These are phyloP conservation scores for Tolypocladium capitatum DNA, from an alignment of 2,329 filamentous ascomycete genomes.

Conservation along the genomic window DNA sequence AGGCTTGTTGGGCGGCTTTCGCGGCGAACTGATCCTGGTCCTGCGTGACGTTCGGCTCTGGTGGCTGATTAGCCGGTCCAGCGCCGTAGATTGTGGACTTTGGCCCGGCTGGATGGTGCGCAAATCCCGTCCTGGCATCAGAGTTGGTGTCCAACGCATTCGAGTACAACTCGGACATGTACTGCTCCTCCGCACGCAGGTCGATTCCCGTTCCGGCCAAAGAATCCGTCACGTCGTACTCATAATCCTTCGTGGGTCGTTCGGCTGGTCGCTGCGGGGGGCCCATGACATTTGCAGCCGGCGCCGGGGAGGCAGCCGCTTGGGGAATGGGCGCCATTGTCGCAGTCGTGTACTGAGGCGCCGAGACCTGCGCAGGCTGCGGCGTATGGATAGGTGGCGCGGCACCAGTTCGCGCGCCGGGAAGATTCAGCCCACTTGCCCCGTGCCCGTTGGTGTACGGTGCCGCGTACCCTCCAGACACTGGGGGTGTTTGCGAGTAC, in stretches of 20 bases:
- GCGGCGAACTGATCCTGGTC: constrained; percentile 53
- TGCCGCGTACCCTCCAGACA: constrained; percentile 18
- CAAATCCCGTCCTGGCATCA: constrained; percentile 37
- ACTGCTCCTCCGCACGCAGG: constrained; percentile 74
- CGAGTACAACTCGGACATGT: constrained; percentile 55
- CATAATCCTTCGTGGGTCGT: constrained; percentile 45
- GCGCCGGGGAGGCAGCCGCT: constrained; percentile 10
- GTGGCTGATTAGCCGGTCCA: constrained; percentile 51
- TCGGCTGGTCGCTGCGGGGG: constrained; percentile 50
- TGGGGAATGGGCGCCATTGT: constrained; percentile 15
- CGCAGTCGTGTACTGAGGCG: constrained; percentile 16
- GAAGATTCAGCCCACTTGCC: constrained; percentile 20
- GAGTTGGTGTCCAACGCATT: constrained; percentile 29
- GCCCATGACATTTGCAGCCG: constrained; percentile 31
- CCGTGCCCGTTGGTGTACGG: constrained; percentile 26
- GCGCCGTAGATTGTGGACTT: constrained; percentile 50
- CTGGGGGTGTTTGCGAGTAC: constrained; percentile 19
- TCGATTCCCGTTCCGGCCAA: constrained; percentile 77
- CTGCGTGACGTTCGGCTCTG: constrained; percentile 28
- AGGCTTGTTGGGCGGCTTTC: constrained; percentile 51
- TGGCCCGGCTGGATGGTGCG: constrained; percentile 36
- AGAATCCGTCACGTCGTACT: constrained; percentile 71
- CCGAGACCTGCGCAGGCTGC: constrained; percentile 12
- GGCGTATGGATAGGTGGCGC: constrained; percentile 19
- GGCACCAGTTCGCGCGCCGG: constrained; percentile 18